A percentile compares a stretch with the other conserved stretches of the same genome.
Evolutionary conservation across 495 filamentous ascomycete species (phyloP).

Genomic region (Talaromyces stipitatus): DNA sequence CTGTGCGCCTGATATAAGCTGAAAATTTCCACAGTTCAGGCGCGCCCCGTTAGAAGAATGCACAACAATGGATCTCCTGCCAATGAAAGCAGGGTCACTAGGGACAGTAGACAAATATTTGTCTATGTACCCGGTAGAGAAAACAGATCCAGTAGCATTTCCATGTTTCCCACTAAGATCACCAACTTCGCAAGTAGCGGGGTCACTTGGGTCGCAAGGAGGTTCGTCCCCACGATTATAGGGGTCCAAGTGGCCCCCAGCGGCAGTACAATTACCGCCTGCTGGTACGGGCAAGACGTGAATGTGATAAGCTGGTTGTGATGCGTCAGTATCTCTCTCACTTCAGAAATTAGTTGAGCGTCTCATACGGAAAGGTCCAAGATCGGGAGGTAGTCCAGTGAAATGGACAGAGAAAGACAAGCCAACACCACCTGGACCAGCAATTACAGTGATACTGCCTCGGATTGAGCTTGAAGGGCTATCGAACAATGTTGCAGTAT

Average conservation of each 20-base stretch:
- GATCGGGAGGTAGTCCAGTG: conserved; percentile 53
- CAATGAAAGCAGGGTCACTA: conserved; percentile 60
- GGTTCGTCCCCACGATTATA: conserved; percentile 56
- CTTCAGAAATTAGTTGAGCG: conserved; percentile 23
- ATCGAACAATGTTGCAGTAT: conserved; percentile 52
- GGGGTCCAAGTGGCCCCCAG: conserved; percentile 61
- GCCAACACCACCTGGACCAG: conserved; percentile 51
- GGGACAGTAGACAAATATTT: conserved; percentile 53
- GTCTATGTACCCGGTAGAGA: conserved; percentile 51
- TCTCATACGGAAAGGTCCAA: conserved; percentile 65
- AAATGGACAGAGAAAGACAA: conserved; percentile 55
- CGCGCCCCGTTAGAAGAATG: conserved; percentile 35
- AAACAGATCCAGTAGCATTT: conserved; percentile 44
- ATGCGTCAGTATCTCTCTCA: neutral
- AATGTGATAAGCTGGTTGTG: conserved; percentile 65
- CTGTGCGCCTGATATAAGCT: neutral
- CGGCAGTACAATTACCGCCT: conserved; percentile 71
- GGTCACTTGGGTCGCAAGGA: conserved; percentile 52
- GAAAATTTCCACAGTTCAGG: conserved; percentile 27
- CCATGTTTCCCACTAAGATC: conserved; percentile 82
- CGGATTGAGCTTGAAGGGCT: conserved; percentile 46
- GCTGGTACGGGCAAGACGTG: conserved; percentile 65
- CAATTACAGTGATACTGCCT: conserved; percentile 52
- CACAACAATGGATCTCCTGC: conserved; percentile 71
- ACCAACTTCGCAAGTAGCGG: conserved; percentile 72